phyloP scores from a whole-genome alignment of 805 yeast genomes.

The Metschnikowia cerradonensis region DNA sequence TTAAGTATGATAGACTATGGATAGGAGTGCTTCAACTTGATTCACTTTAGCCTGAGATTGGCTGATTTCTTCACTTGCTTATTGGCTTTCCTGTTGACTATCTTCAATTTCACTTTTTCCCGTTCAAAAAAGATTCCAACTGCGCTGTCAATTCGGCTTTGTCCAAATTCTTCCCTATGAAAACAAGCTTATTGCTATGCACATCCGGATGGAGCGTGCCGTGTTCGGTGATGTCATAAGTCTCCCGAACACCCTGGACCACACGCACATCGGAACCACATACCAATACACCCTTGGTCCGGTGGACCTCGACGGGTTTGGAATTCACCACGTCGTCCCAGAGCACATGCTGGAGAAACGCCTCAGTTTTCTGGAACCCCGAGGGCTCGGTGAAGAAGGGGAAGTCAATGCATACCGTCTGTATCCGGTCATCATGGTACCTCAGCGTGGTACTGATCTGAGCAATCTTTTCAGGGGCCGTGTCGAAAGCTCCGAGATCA shows the following conservation, averaged over 20 bases:
- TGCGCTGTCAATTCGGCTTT: conserved; percentile 32
- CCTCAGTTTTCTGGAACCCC: conserved; percentile 48
- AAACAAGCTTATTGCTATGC: conserved; percentile 54
- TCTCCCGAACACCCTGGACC: conserved; percentile 89
- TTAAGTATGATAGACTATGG: no score
- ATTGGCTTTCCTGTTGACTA: no score
- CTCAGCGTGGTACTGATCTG: conserved; percentile 15
- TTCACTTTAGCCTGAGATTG: no score
- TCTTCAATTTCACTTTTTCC: no score
- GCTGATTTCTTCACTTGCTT: no score
- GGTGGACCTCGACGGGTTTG: conserved; percentile 60
- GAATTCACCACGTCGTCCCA: conserved; percentile 62
- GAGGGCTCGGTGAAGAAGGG: conserved; percentile 34
- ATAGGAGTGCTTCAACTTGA: no score
- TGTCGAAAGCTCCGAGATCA: conserved; percentile 75
- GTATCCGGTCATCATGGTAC: conserved; percentile 38
- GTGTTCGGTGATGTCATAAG: conserved; percentile 70
- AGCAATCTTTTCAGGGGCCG: conserved; percentile 19
- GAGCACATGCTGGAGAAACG: conserved; percentile 62
- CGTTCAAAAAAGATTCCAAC: conserved; percentile 14
- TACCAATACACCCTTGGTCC: conserved; percentile 75
- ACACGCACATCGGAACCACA: conserved; percentile 44
- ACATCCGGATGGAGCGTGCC: conserved; percentile 35
- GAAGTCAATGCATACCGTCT: conserved; percentile 40
- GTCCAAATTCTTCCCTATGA: conserved; percentile 67